A percentile compares a stretch with the other conserved stretches of the same genome.
phyloP scores from a whole-genome alignment of 2,329 filamentous ascomycete species.

The Davidsoniella eucalypti region DNA sequence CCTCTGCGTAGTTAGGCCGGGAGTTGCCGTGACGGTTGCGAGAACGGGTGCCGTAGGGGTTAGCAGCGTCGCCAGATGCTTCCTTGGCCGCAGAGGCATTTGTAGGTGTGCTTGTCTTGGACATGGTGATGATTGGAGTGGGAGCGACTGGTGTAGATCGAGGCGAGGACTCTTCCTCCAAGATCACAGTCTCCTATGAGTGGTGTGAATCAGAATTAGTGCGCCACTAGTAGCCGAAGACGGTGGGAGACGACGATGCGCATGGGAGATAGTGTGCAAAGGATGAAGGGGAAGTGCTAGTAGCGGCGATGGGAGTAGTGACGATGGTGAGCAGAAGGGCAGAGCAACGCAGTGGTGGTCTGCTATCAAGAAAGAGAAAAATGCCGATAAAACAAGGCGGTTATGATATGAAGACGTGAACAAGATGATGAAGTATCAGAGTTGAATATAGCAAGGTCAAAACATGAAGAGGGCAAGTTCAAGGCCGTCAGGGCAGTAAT shows the following conservation, averaged over 20 bases:
- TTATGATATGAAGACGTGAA: slow-evolving; percentile 6
- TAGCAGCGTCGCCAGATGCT: slow-evolving; percentile 34
- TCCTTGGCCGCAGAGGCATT: slow-evolving; percentile 28
- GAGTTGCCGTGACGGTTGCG: slow-evolving; percentile 68
- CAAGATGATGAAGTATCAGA: slow-evolving; percentile 19
- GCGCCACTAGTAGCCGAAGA: no score
- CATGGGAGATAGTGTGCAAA: background rate
- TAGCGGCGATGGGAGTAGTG: no score
- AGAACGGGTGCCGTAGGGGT: slow-evolving; percentile 81
- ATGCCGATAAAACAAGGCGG: slow-evolving; percentile 5
- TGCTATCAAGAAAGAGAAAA: background rate
- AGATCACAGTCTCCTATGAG: background rate
- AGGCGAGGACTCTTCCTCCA: background rate
- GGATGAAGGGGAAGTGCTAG: no score
- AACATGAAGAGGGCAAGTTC: slow-evolving; percentile 3
- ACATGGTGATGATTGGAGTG: slow-evolving; percentile 23
- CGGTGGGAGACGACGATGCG: background rate
- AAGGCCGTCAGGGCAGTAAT: background rate
- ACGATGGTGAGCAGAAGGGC: no score
- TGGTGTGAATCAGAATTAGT: no score
- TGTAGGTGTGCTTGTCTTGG: slow-evolving; percentile 31
- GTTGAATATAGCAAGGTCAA: slow-evolving; percentile 16
- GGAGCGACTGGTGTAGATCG: background rate
- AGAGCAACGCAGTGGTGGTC: no score
- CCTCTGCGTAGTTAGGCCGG: slow-evolving; percentile 89